Percentiles rank a stretch among this genome's conserved stretches.
These are phyloP conservation scores for Cantharellus anzutake DNA, from an alignment of 768 basidiomycete species.

Conservation along the genomic window DNA sequence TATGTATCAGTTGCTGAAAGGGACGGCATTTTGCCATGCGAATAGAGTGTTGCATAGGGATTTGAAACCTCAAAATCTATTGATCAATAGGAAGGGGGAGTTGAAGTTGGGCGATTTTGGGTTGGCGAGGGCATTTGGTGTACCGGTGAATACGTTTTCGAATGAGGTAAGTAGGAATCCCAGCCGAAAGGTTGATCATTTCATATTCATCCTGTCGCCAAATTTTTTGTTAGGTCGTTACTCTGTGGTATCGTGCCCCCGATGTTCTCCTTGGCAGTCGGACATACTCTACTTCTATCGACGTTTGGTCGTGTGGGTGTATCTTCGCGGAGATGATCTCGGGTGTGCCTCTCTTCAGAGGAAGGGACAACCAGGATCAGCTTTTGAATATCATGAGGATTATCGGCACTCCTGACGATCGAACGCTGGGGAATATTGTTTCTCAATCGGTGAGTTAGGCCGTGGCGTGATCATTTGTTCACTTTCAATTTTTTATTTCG, in stretches of 20 bases:
- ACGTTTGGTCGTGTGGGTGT: conserved; percentile 97
- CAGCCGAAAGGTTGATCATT: conserved; percentile 5
- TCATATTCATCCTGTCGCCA: background rate
- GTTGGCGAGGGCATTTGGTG: conserved; percentile 90
- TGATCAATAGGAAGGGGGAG: conserved; percentile 94
- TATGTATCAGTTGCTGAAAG: conserved; percentile 94
- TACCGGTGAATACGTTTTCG: conserved; percentile 96
- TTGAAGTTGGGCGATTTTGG: conserved; percentile 97
- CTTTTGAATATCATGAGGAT: conserved; percentile 96
- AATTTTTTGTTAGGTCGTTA: conserved; percentile 55
- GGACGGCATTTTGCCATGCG: conserved; percentile 96
- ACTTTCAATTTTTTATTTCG: background rate
- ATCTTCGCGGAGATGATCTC: conserved; percentile 99
- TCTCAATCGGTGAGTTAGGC: conserved; percentile 57
- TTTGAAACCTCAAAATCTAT: conserved; percentile 93
- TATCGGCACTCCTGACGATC: conserved; percentile 84
- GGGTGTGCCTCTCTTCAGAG: conserved; percentile 89
- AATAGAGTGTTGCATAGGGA: conserved; percentile 96
- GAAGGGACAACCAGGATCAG: conserved; percentile 93
- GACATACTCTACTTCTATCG: conserved; percentile 95
- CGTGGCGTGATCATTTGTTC: background rate
- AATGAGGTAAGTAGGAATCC: conserved; percentile 45
- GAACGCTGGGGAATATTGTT: conserved; percentile 70
- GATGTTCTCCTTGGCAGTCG: conserved; percentile 93
- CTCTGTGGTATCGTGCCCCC: conserved; percentile 95